phyloP scores from a whole-genome alignment of 805 yeast species.

The Wickerhamiella sergipiensis region DNA sequence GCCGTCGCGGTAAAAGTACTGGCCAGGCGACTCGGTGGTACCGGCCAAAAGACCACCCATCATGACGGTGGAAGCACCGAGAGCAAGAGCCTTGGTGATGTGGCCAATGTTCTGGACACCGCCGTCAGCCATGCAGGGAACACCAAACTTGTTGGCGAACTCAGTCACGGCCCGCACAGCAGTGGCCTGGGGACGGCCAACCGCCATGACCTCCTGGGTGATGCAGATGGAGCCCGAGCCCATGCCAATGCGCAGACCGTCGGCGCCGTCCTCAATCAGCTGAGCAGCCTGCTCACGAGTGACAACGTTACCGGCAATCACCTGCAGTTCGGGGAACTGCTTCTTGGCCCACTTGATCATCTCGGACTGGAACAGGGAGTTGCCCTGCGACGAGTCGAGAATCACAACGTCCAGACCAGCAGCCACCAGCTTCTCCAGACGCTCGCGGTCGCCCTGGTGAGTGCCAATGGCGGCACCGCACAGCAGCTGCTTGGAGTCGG shows the following conservation, averaged over 20 bases:
- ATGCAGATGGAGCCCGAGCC: conserved; percentile 99
- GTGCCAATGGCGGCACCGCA: conserved; percentile 99
- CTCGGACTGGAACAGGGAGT: conserved; percentile 86
- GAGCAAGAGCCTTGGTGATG: conserved; percentile 88
- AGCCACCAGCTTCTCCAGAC: conserved; percentile 71
- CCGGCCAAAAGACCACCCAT: conserved; percentile 99
- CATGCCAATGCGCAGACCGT: conserved; percentile 98
- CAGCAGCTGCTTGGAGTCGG: conserved; percentile 82
- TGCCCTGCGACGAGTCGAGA: conserved; percentile 94
- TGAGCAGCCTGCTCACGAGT: conserved; percentile 98
- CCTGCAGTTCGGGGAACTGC: conserved; percentile 65
- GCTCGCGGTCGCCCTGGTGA: conserved; percentile 70
- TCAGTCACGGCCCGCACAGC: conserved; percentile 91
- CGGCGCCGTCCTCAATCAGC: conserved; percentile 91
- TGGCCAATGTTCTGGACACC: conserved; percentile 98
- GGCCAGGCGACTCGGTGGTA: conserved; percentile 97
- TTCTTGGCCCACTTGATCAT: conserved; percentile 86
- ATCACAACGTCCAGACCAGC: conserved; percentile 97
- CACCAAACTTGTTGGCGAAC: conserved; percentile 90
- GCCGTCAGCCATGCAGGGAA: conserved; percentile 98
- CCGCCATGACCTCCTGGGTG: conserved; percentile 99
- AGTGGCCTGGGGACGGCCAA: conserved; percentile 99
- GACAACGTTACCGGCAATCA: conserved; percentile 96
- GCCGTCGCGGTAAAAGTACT: conserved; percentile 95
- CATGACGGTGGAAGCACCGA: conserved; percentile 96